A percentile compares a stretch with the other conserved stretches of the same genome.
Evolutionary conservation across 1,284 basidiomycete species (phyloP).

Genomic region (Polyporus tsugae): DNA sequence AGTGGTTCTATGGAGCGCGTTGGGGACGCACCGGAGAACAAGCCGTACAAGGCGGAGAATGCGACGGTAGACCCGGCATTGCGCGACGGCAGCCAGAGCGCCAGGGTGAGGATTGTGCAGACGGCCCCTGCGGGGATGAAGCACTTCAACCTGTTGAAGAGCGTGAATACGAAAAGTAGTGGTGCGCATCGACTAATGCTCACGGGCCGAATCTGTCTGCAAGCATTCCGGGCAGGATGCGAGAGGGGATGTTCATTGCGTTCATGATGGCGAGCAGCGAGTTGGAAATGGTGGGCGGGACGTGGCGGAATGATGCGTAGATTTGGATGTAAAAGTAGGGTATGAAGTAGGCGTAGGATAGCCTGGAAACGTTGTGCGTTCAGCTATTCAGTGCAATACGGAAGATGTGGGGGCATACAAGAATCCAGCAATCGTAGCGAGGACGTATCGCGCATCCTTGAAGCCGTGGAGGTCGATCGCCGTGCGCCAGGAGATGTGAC

Average conservation of each 20-base stretch:
- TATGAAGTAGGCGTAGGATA: constrained; percentile 48
- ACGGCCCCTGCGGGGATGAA: constrained; percentile 27
- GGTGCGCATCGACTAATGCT: neutral
- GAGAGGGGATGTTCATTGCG: constrained; percentile 30
- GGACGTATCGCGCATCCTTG: constrained; percentile 41
- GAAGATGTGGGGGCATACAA: constrained; percentile 33
- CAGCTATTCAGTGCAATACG: neutral
- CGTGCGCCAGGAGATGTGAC: constrained; percentile 28
- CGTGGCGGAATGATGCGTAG: constrained; percentile 31
- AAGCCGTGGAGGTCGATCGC: constrained; percentile 44
- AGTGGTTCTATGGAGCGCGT: no score
- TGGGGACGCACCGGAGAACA: constrained; percentile 23
- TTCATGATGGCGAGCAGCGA: constrained; percentile 32
- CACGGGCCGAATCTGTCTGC: constrained; percentile 30
- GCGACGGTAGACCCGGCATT: constrained; percentile 27
- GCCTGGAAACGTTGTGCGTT: constrained; percentile 16
- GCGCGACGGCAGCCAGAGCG: constrained; percentile 29
- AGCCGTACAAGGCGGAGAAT: constrained; percentile 29
- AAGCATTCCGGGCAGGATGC: constrained; percentile 28
- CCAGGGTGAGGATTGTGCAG: constrained; percentile 26
- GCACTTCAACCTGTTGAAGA: constrained; percentile 19
- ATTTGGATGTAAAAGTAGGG: constrained; percentile 45
- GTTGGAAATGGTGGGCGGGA: constrained; percentile 22
- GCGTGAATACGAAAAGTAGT: neutral
- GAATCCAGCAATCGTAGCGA: constrained; percentile 41